Conservation (phyloP, 2,329 filamentous ascomycete species). For the Juglanconis sp. region DNA sequence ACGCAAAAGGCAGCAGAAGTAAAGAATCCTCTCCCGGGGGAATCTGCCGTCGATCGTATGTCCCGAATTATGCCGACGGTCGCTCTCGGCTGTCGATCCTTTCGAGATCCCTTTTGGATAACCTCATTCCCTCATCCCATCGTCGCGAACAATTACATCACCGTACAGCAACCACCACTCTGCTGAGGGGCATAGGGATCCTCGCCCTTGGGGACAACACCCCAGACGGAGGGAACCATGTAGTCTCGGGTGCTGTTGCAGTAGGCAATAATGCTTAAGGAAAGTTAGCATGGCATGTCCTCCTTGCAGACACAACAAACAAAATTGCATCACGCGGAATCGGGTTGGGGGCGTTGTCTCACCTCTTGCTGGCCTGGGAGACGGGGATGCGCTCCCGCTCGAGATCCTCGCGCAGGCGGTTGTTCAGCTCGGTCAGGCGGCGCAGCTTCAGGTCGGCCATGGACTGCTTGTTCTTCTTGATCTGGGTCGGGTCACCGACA, state of each 20-base stretch:
- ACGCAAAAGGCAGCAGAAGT: slow-evolving; percentile 9
- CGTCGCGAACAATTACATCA: slow-evolving; percentile 65
- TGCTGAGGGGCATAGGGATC: slow-evolving; percentile 98
- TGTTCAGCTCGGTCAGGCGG: slow-evolving; percentile 94
- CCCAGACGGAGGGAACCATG: slow-evolving; percentile 98
- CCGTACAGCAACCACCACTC: slow-evolving; percentile 84
- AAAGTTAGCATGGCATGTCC: slow-evolving; percentile 3
- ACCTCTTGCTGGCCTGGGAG: slow-evolving; percentile 88
- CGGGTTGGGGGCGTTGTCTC: slow-evolving; percentile 31
- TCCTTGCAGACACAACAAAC: neutral
- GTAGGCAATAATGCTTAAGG: slow-evolving; percentile 85
- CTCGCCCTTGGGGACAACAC: slow-evolving; percentile 87
- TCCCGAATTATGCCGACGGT: slow-evolving; percentile 14
- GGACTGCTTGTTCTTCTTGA: slow-evolving; percentile 94
- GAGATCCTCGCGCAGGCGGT: slow-evolving; percentile 89
- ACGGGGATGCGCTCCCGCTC: slow-evolving; percentile 94
- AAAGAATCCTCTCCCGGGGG: slow-evolving; percentile 4
- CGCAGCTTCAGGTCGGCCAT: slow-evolving; percentile 98
- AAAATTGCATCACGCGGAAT: neutral
- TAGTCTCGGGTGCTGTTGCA: slow-evolving; percentile 98
- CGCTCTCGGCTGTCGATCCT: slow-evolving; percentile 1
- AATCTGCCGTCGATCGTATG: slow-evolving; percentile 12
- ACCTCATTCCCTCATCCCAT: slow-evolving; percentile 14
- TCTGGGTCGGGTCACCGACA: slow-evolving; percentile 64
- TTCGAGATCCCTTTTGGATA: slow-evolving; percentile 16